Evolutionary conservation across 2,329 filamentous ascomycete species (phyloP), one percentile per base, ranked within the genome.

Genomic region (Xylaria sp.): DNA sequence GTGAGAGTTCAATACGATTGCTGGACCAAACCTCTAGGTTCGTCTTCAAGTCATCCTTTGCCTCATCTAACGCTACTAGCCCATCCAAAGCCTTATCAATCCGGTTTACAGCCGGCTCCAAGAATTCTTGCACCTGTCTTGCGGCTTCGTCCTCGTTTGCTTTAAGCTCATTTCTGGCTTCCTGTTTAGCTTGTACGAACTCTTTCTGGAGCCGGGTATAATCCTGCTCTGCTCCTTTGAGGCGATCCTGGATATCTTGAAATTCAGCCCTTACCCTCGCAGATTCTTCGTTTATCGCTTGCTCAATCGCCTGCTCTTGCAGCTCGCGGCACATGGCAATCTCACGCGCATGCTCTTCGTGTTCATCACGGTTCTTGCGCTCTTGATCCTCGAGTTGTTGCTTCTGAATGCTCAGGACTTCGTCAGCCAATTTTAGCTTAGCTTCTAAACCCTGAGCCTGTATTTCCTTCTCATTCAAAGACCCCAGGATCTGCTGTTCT

Each of bases 211-310:
- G 61, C 8, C 58, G 51, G 23, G 52, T 53, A 9, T 64, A 66
- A n/a, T 70, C 65, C 17, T 58, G 33, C 41, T 70, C 62, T 6
- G 65, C 60, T 25, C 71, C 67, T 35, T 64, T 53, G 9, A 77
- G 64, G 15, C 23, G 59, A 9, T 70, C 68, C 33, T 74, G 68
- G 9, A 71, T 64, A 6, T 71, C 68, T 31, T 69, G 62, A 19
- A 71, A 63, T 17, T 74, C 58, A 10, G 58, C 63, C 19, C 69
- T 65, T 37, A 76, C 63, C 17, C 67, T 70, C n/a, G 58, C 48
- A n/a, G 71, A 67, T n/a, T 74, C 72, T 60, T 78, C 71, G 8
- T 73, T 72, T 21, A 74, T 75, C 13, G 65, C 62, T 29, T 74
- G 64, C 1, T 72, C 25, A 31, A 67, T 57, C 13, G 75, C 73